Conservation (phyloP, 2,329 filamentous ascomycete genomes). For the Fusarium begoniae region DNA sequence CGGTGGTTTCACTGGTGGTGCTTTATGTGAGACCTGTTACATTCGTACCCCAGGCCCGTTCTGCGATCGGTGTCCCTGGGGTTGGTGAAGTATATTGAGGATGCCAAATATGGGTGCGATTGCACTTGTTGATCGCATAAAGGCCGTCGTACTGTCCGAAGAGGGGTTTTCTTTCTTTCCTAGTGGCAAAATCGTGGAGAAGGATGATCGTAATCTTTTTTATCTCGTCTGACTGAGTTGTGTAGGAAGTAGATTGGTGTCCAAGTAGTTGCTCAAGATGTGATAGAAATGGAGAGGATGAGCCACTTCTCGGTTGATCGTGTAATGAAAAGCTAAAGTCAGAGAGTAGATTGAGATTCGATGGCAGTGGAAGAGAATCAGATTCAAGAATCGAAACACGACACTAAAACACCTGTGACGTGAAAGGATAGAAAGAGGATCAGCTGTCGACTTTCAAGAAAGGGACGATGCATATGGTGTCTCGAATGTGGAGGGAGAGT, state of each 20-base stretch:
- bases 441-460: conserved; percentile 35
- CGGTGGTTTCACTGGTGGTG: conserved; percentile 22
- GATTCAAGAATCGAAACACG: conserved; percentile 24
- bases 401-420: conserved; percentile 32
- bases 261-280: neutral
- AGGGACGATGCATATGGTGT: conserved; percentile 46
- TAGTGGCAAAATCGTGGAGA: neutral
- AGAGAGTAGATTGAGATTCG: neutral
- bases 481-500: conserved; percentile 45
- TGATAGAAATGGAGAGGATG: neutral
- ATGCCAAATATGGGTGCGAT: conserved; percentile 20
- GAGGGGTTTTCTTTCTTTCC: neutral
- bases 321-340: neutral
- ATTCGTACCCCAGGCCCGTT: conserved; percentile 44
- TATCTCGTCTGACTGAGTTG: conserved; percentile 5
- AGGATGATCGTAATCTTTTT: neutral
- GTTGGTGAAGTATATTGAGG: conserved; percentile 25
- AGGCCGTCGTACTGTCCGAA: neutral
- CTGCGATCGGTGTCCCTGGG: conserved; percentile 42
- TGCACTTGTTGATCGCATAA: neutral
- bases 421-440: conserved; percentile 38
- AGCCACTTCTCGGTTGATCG: neutral
- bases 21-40: conserved; percentile 26
- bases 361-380: neutral
- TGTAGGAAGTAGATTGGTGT: neutral